Evolutionary conservation across 805 yeast genomes (phyloP).

Genomic region (Yamadazyma takamatsuzukensis): DNA sequence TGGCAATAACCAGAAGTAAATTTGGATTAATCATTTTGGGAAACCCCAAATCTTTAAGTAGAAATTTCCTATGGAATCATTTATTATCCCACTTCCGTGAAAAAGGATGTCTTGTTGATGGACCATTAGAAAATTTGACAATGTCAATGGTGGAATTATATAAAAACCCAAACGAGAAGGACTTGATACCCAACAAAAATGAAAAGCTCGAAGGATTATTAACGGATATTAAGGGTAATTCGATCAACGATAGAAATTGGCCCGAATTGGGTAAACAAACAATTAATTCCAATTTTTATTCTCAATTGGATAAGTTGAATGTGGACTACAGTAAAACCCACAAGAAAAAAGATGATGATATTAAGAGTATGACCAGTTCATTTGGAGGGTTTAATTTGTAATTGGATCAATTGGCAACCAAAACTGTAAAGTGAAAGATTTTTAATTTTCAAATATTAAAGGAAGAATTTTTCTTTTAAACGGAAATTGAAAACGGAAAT

Average conservation of each 20-base stretch:
- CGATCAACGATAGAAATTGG: constrained; percentile 16
- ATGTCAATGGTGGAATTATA: constrained; percentile 56
- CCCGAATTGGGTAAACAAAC: constrained; percentile 20
- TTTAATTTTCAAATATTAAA: no score
- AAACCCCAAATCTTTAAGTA: constrained; percentile 72
- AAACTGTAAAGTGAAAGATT: no score
- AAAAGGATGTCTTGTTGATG: constrained; percentile 85
- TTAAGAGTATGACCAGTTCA: constrained; percentile 34
- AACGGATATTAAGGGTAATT: constrained; percentile 1
- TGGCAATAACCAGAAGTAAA: constrained; percentile 42
- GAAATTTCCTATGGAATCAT: constrained; percentile 74
- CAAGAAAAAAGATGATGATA: constrained; percentile 25
- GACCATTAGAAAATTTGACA: constrained; percentile 76
- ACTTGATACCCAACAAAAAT: not conserved
- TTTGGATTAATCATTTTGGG: constrained; percentile 60
- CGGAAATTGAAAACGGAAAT: no score
- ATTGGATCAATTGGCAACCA: no score
- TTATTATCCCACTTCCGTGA: constrained; percentile 76
- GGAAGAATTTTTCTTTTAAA: no score
- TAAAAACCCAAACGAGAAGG: constrained; percentile 22
- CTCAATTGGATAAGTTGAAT: constrained; percentile 22
- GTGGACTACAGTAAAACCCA: constrained; percentile 7
- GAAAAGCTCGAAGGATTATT: not conserved
- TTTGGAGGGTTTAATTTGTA: constrained; percentile 33
- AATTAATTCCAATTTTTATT: constrained; percentile 31